A percentile compares a stretch with the other conserved stretches of the same genome.
phyloP scores from a whole-genome alignment of 192 early-diverging fungal species.

The Mortierella alpina region DNA sequence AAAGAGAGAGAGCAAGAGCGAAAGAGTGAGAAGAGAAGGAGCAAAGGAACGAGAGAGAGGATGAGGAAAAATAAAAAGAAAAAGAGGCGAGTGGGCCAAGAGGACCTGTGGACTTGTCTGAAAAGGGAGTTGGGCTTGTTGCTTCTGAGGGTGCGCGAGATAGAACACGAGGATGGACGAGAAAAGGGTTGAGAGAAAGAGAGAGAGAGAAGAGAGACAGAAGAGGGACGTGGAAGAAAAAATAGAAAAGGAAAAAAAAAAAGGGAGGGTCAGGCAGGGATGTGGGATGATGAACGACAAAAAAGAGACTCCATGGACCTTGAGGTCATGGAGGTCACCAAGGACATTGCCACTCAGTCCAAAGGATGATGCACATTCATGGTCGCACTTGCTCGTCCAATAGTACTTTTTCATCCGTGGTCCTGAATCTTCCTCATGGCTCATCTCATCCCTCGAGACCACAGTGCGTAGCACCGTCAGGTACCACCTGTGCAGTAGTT shows the following conservation, averaged over 20 bases:
- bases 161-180: background rate
- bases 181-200: background rate
- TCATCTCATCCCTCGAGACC: too few relatives aligned
- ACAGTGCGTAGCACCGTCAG: too few relatives aligned
- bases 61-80: background rate
- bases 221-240: background rate
- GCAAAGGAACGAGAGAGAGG: background rate
- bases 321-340: conserved; percentile 2
- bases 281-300: background rate
- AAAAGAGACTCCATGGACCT: background rate
- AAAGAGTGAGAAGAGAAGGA: background rate
- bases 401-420: too few relatives aligned
- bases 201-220: background rate
- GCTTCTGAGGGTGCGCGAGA: background rate
- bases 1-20: background rate
- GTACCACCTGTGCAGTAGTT: too few relatives aligned
- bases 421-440: too few relatives aligned
- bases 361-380: too few relatives aligned
- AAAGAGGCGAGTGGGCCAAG: background rate
- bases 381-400: too few relatives aligned
- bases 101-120: background rate
- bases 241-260: background rate
- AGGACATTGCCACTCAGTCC: background rate
- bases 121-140: background rate
- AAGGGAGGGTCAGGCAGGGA: background rate